Conservation (phyloP, 2,329 filamentous ascomycete genomes). For the Epichloe amarillans region DNA sequence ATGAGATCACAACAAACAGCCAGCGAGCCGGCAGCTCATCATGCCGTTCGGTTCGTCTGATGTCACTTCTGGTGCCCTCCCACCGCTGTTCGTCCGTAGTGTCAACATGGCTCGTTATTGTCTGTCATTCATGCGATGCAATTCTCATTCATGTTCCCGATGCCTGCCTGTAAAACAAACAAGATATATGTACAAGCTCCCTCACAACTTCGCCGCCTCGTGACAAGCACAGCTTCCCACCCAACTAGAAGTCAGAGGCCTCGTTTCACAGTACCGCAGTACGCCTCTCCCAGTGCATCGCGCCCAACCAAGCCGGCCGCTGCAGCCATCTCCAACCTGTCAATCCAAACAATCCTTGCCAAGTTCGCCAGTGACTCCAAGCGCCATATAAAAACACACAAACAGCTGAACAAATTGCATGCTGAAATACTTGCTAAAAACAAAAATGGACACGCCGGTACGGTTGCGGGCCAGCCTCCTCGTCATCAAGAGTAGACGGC, state of each 20-base stretch:
- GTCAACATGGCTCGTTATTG: not conserved
- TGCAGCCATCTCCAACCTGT: constrained; percentile 23
- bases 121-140: constrained; percentile 14
- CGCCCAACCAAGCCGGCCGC: constrained; percentile 1
- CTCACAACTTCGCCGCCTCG: constrained; percentile 11
- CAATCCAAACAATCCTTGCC: constrained; percentile 20
- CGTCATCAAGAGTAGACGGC: not conserved
- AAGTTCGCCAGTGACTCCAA: constrained; percentile 27
- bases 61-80: not conserved
- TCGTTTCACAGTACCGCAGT: not conserved
- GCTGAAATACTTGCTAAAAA: constrained; percentile 22
- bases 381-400: constrained; percentile 27
- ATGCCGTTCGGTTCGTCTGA: not conserved
- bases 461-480: constrained; percentile 1
- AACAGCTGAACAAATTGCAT: constrained; percentile 17
- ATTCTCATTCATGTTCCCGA: constrained; percentile 18
- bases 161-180: constrained; percentile 20
- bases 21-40: not conserved
- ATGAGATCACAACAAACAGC: not conserved
- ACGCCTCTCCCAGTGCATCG: constrained; percentile 3
- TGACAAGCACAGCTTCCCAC: constrained; percentile 6
- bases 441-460: constrained; percentile 15
- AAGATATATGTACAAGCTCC: constrained; percentile 29
- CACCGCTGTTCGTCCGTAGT: not conserved
- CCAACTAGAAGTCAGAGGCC: not conserved